Percentiles rank a stretch among this genome's conserved stretches.
These are phyloP conservation scores for Lyophyllum atratum DNA, from an alignment of 768 basidiomycete species.

Conservation along the genomic window DNA sequence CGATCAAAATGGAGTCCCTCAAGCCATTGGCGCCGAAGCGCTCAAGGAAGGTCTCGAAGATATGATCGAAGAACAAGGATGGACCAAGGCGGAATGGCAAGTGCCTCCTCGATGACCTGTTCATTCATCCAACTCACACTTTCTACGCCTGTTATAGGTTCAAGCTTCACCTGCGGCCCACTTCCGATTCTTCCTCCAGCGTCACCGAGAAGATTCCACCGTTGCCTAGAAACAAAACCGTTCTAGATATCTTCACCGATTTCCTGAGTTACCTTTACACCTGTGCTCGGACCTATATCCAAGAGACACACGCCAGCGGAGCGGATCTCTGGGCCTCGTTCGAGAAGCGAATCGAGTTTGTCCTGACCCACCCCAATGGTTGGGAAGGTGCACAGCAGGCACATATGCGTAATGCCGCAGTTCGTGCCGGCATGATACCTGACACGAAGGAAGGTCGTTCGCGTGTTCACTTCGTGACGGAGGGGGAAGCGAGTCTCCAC, in stretches of 20 bases:
- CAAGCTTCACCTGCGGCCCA: constrained; percentile 32
- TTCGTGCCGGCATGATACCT: constrained; percentile 49
- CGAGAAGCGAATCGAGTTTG: constrained; percentile 21
- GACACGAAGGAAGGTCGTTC: constrained; percentile 37
- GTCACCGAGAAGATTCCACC: constrained; percentile 26
- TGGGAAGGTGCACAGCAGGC: constrained; percentile 61
- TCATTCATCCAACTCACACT: too few species aligned
- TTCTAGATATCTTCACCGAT: constrained; percentile 47
- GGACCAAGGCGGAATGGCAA: constrained; percentile 51
- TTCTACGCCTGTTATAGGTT: constrained; percentile 32
- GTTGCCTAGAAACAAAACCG: constrained; percentile 44
- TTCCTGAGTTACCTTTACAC: constrained; percentile 48
- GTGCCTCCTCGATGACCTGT: too few species aligned
- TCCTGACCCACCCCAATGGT: constrained; percentile 56
- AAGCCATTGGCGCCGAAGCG: constrained; percentile 51
- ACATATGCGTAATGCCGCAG: constrained; percentile 52
- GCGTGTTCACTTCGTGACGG: constrained; percentile 57
- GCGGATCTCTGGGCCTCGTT: constrained; percentile 35
- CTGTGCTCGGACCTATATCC: constrained; percentile 28
- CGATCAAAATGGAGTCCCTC: constrained; percentile 35
- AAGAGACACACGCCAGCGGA: constrained; percentile 39
- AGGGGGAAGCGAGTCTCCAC: constrained; percentile 64
- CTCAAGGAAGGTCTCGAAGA: constrained; percentile 37
- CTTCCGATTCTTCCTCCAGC: constrained; percentile 17
- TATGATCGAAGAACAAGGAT: constrained; percentile 41